Evolutionary conservation across 2,329 filamentous ascomycete genomes (phyloP).

Genomic region (Fusarium sp.): DNA sequence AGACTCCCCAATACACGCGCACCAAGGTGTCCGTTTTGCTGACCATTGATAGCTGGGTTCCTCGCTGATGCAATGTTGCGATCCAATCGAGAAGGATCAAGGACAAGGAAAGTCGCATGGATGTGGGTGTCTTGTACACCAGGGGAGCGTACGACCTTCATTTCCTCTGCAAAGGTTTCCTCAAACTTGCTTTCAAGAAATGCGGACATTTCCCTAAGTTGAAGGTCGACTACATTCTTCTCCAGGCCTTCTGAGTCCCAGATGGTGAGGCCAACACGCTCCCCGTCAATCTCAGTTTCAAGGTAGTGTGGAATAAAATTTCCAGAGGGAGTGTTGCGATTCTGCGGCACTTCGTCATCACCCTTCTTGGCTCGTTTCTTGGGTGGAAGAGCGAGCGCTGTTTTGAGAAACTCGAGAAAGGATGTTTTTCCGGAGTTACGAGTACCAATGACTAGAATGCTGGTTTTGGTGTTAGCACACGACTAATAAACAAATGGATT

Average conservation of each 20-base stretch:
- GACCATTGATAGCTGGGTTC: conserved; percentile 61
- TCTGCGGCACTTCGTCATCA: conserved; percentile 68
- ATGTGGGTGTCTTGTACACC: conserved; percentile 97
- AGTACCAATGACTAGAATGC: conserved; percentile 89
- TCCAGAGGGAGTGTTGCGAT: conserved; percentile 64
- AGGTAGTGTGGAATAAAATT: conserved; percentile 89
- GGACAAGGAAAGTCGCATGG: conserved; percentile 90
- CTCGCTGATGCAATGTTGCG: conserved; percentile 78
- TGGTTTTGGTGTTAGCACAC: conserved; percentile 50
- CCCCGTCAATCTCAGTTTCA: conserved; percentile 92
- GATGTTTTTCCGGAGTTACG: conserved; percentile 93
- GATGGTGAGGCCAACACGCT: conserved; percentile 89
- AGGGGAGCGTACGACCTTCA: conserved; percentile 94
- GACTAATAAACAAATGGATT: neutral
- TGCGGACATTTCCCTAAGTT: conserved; percentile 87
- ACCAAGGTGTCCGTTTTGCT: conserved; percentile 56
- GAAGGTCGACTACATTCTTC: conserved; percentile 93
- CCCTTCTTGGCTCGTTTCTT: conserved; percentile 74
- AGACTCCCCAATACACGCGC: conserved; percentile 71
- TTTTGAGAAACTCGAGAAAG: conserved; percentile 94
- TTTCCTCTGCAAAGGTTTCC: conserved; percentile 96
- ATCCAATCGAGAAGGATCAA: conserved; percentile 88
- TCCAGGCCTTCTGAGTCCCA: conserved; percentile 98
- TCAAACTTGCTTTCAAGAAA: conserved; percentile 99
- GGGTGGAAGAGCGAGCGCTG: conserved; percentile 81